A percentile compares a stretch with the other conserved stretches of the same genome.
These are phyloP conservation scores for Alopecurus myosuroides DNA, from an alignment of 176 grass and related monocot genomes.

Conservation along the genomic window DNA sequence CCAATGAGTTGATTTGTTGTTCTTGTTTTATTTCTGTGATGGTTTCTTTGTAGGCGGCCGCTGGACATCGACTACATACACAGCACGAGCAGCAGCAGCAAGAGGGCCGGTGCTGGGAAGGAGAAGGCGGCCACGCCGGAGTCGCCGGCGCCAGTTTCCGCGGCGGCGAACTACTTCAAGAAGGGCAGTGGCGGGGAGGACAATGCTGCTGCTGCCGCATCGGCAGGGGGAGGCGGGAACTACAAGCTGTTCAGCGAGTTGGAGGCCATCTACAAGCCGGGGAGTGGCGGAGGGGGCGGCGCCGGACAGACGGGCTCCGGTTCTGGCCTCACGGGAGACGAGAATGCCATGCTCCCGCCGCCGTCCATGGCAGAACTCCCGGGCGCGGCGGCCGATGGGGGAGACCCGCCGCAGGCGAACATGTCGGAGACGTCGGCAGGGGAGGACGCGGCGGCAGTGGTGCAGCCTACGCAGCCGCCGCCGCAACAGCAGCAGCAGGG, in stretches of 20 bases:
- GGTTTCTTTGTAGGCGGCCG: constrained; percentile 52
- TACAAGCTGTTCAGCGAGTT: constrained; percentile 99
- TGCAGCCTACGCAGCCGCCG: constrained; percentile 20
- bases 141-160: constrained; percentile 12
- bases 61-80: constrained; percentile 90
- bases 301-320: constrained; percentile 70
- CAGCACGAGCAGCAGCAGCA: constrained; percentile 74
- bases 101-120: constrained; percentile 49
- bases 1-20: not conserved
- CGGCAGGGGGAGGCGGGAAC: constrained; percentile 25
- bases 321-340: constrained; percentile 80
- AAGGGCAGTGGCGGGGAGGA: constrained; percentile 40
- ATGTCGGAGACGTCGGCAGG: constrained; percentile 69
- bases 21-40: not conserved
- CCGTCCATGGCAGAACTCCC: constrained; percentile 29
- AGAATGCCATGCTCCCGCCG: constrained; percentile 49
- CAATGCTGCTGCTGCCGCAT: not conserved
- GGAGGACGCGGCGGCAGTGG: constrained; percentile 56
- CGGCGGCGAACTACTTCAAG: constrained; percentile 47
- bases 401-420: constrained; percentile 3
- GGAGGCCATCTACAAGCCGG: constrained; percentile 95
- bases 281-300: constrained; percentile 37
- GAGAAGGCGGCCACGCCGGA: constrained; percentile 49
- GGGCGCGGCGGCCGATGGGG: not conserved
- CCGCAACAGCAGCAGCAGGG: not conserved